phyloP scores from a whole-genome alignment of 2,329 filamentous ascomycete genomes.

The Paecilomyces formosus region DNA sequence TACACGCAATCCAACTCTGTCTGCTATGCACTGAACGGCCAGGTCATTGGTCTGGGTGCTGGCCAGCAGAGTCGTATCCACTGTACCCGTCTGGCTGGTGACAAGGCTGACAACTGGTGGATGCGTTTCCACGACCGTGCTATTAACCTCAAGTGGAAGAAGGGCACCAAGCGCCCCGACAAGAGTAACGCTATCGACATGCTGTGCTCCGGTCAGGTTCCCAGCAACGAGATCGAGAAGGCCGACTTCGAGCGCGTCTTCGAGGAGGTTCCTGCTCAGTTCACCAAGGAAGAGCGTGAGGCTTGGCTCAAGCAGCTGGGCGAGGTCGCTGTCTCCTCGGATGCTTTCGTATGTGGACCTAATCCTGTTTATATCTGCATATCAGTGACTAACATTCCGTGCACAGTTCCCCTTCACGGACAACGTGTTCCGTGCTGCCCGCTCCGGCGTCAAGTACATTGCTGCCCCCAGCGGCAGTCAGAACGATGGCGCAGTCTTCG shows the following conservation, averaged over 20 bases:
- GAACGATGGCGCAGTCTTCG: slow-evolving; percentile 48
- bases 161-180: slow-evolving; percentile 89
- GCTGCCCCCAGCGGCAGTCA: slow-evolving; percentile 77
- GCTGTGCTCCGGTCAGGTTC: slow-evolving; percentile 83
- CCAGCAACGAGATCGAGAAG: slow-evolving; percentile 73
- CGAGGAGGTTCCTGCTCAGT: slow-evolving; percentile 75
- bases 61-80: slow-evolving; percentile 97
- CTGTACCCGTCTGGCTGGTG: slow-evolving; percentile 92
- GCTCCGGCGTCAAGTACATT: slow-evolving; percentile 91
- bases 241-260: slow-evolving; percentile 84
- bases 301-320: slow-evolving; percentile 75
- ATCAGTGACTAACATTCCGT: slow-evolving; percentile 2
- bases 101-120: slow-evolving; percentile 99
- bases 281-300: slow-evolving; percentile 75
- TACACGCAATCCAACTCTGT: slow-evolving; percentile 99
- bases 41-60: slow-evolving; percentile 87
- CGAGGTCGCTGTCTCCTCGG: slow-evolving; percentile 76
- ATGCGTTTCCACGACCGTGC: slow-evolving; percentile 93
- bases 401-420: slow-evolving; percentile 90
- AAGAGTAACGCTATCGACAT: slow-evolving; percentile 98
- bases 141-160: slow-evolving; percentile 89
- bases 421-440: slow-evolving; percentile 85
- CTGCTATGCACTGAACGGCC: slow-evolving; percentile 90
- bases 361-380: neutral
- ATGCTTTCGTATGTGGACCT: slow-evolving; percentile 72